Evolutionary conservation across 306 rosid genomes (phyloP).

Genomic region (Pueraria montana): DNA sequence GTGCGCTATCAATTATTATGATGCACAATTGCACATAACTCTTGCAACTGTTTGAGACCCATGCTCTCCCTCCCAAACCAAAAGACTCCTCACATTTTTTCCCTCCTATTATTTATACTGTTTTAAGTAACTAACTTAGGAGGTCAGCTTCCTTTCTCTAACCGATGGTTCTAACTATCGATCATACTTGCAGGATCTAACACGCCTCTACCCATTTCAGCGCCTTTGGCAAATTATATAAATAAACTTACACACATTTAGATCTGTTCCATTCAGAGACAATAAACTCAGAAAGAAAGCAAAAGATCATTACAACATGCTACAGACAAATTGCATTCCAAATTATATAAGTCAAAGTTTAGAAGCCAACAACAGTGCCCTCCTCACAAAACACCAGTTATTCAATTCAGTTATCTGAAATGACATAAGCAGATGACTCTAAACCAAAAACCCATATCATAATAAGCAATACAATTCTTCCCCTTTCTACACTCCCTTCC

Average conservation of each 20-base stretch:
- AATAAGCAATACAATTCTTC: conserved; percentile 38
- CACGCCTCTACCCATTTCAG: neutral
- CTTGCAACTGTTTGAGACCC: neutral
- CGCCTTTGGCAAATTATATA: neutral
- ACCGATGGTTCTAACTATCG: no score
- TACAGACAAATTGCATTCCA: conserved; percentile 43
- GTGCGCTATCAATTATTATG: neutral
- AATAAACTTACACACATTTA: neutral
- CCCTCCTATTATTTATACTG: no score
- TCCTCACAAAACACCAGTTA: conserved; percentile 12
- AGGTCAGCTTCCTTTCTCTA: no score
- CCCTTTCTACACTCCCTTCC: neutral
- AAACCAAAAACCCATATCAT: conserved; percentile 45
- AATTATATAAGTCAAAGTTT: conserved; percentile 39
- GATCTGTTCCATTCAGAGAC: neutral
- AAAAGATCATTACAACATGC: conserved; percentile 8
- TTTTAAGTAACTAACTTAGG: no score
- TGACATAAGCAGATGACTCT: conserved; percentile 40
- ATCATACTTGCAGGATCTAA: neutral
- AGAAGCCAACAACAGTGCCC: conserved; percentile 51
- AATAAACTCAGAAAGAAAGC: neutral
- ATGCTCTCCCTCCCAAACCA: neutral
- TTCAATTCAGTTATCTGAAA: no score
- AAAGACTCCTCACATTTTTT: neutral
- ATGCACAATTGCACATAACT: neutral